Evolutionary conservation across 192 early-diverging fungal species (phyloP).

Genomic region (Backusella sp.): DNA sequence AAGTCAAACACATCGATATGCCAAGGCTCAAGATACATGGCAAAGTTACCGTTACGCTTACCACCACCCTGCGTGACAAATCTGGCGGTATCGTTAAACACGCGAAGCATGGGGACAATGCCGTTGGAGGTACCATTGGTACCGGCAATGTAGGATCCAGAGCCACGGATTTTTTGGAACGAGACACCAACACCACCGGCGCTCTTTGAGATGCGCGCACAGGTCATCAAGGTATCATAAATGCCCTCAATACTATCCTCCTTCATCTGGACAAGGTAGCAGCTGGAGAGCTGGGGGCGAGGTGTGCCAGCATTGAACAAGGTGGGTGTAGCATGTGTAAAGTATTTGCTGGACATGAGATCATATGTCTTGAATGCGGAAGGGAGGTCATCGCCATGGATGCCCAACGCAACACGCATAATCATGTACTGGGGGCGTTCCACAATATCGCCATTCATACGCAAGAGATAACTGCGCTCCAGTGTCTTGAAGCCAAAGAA

Average conservation of each 20-base stretch:
- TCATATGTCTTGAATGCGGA: constrained; percentile 90
- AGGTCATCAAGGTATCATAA: constrained; percentile 93
- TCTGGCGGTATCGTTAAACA: constrained; percentile 96
- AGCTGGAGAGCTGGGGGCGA: constrained; percentile 91
- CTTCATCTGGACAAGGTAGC: constrained; percentile 91
- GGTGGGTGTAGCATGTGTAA: constrained; percentile 95
- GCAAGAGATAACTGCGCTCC: constrained; percentile 88
- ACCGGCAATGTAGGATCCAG: constrained; percentile 95
- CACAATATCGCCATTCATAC: constrained; percentile 75
- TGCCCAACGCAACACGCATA: constrained; percentile 97
- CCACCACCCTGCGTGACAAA: constrained; percentile 98
- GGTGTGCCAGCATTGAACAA: constrained; percentile 98
- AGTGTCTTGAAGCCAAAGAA: constrained; percentile 99
- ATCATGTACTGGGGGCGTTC: constrained; percentile 97
- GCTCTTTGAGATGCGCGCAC: constrained; percentile 94
- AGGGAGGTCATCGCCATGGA: constrained; percentile 88
- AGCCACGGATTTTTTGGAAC: constrained; percentile 92
- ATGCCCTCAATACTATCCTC: constrained; percentile 98
- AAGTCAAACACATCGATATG: constrained; percentile 96
- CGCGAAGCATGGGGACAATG: constrained; percentile 94
- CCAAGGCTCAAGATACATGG: constrained; percentile 98
- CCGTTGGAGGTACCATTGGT: constrained; percentile 97
- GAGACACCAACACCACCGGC: constrained; percentile 95
- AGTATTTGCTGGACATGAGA: constrained; percentile 90
- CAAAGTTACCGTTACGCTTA: constrained; percentile 95